phyloP scores from a whole-genome alignment of 1,284 basidiomycete species.

The Fomitopsis betulina region DNA sequence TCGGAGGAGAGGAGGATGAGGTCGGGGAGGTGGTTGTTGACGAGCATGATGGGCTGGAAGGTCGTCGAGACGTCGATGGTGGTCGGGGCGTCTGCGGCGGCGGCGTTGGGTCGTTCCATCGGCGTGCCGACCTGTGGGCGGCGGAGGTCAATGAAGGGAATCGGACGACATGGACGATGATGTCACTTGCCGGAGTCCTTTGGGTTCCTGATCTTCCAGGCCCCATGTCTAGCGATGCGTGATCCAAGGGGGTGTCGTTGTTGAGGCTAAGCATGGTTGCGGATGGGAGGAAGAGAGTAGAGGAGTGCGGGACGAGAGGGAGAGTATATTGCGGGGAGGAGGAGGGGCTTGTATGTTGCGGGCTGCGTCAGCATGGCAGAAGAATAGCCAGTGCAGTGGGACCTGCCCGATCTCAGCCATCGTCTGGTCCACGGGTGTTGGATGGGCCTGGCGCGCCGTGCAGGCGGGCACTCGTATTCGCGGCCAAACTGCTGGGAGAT shows the following conservation, averaged over 20 bases:
- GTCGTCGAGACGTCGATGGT: constrained; percentile 64
- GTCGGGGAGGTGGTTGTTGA: constrained; percentile 48
- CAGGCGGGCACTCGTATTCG: no score
- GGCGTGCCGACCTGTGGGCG: constrained; percentile 7
- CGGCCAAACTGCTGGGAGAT: no score
- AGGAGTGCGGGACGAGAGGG: background rate
- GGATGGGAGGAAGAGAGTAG: background rate
- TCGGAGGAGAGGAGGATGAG: constrained; percentile 61
- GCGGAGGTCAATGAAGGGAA: background rate
- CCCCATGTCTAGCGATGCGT: background rate
- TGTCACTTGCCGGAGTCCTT: background rate
- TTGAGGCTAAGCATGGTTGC: constrained; percentile 5
- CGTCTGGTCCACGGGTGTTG: no score
- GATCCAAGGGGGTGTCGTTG: background rate
- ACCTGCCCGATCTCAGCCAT: no score
- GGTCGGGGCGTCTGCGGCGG: background rate
- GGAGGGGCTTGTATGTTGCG: no score
- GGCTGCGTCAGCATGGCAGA: no score
- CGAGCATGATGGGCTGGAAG: constrained; percentile 61
- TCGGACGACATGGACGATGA: background rate
- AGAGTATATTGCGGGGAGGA: no score
- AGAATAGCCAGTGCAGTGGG: no score
- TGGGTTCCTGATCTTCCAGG: background rate
- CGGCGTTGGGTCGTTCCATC: background rate
- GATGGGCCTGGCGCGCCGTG: no score